Base-by-base conservation (phyloP, 768 basidiomycete species). In the Baorangia bicolor region DNA sequence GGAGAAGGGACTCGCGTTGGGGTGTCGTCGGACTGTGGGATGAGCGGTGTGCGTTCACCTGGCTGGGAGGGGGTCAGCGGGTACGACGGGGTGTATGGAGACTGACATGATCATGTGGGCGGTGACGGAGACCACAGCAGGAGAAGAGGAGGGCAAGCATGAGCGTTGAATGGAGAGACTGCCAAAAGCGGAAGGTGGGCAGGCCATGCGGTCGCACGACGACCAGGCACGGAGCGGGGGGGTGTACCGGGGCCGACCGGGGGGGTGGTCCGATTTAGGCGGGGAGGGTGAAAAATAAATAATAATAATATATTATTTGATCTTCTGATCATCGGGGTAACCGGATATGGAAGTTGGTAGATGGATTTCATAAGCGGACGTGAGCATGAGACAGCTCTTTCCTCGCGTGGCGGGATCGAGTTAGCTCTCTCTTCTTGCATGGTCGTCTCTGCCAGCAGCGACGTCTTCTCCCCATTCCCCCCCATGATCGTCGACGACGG, bases 401-500 rank as follows among this genome's bases (percentile, higher is more conserved):
- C 66, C 74, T 79, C 79, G 76, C 78, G 48, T 49, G 48, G 48
- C 75, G 67, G 58, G 66, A 69, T 70, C 73, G 70, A 69, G 69
- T 68, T 64, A 55, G 62, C 64, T 59, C 58, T 59, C 58, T 62
- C 41, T 54, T 52, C 55, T 69, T 71, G 69, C 67, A 87, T 88
- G 85, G 85, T 86, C 70, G 77, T 76, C 66, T 80, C 78, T 66
- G 57, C 76, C 48, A 75, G 75, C 72, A 73, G 75, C 73, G 84
- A 83, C 72, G 74, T 82, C 47, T 85, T 80, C 67, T 75, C 83
- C 13, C 79, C 83, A 18, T 84, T 83, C 70, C 80, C 79, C 46
- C 73, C 76, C 53, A 77, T 81, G 70, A 74, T 78, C 57, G 71
- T 77, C 55, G 88, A 88, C 67, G 86, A 88, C 64, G 81, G 85